A percentile compares a stretch with the other conserved stretches of the same genome.
These are phyloP conservation scores for Perilla frutescens DNA, from an alignment of 257 asterid genomes.

Conservation along the genomic window DNA sequence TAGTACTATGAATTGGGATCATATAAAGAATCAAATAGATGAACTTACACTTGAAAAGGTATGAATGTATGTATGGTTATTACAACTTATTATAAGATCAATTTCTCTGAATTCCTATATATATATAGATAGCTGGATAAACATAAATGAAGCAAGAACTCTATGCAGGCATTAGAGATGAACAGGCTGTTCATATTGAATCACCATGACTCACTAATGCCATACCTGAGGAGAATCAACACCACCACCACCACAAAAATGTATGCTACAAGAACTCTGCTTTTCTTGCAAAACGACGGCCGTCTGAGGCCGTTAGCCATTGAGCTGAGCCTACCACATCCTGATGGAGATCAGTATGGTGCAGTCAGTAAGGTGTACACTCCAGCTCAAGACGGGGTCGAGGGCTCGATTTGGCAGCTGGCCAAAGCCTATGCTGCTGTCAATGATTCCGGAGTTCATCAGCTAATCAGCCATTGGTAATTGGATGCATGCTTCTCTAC, in stretches of 20 bases:
- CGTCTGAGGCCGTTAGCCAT: slow-evolving; percentile 56
- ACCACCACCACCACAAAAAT: slow-evolving; percentile 47
- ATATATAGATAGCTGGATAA: no score
- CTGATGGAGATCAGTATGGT: slow-evolving; percentile 51
- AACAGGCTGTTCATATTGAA: slow-evolving; percentile 51
- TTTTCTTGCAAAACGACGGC: slow-evolving; percentile 51
- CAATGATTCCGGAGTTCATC: slow-evolving; percentile 64
- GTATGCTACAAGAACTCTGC: slow-evolving; percentile 62
- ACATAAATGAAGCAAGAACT: neutral
- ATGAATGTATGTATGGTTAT: neutral
- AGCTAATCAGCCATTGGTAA: slow-evolving; percentile 64
- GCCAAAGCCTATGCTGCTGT: slow-evolving; percentile 63
- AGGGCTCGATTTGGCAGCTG: slow-evolving; percentile 53
- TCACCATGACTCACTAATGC: slow-evolving; percentile 67
- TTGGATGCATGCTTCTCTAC: no score
- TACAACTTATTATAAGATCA: no score
- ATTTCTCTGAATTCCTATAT: neutral
- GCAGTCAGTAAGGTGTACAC: slow-evolving; percentile 54
- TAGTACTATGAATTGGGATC: slow-evolving; percentile 47
- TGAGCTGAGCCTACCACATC: slow-evolving; percentile 61
- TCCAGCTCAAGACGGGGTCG: slow-evolving; percentile 45
- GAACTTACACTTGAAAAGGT: slow-evolving; percentile 58
- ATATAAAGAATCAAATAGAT: slow-evolving; percentile 44
- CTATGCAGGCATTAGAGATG: slow-evolving; percentile 47
- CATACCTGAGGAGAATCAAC: slow-evolving; percentile 59